Conservation (phyloP, 2,329 filamentous ascomycete species). For the Arthrobotrys megalospora region DNA sequence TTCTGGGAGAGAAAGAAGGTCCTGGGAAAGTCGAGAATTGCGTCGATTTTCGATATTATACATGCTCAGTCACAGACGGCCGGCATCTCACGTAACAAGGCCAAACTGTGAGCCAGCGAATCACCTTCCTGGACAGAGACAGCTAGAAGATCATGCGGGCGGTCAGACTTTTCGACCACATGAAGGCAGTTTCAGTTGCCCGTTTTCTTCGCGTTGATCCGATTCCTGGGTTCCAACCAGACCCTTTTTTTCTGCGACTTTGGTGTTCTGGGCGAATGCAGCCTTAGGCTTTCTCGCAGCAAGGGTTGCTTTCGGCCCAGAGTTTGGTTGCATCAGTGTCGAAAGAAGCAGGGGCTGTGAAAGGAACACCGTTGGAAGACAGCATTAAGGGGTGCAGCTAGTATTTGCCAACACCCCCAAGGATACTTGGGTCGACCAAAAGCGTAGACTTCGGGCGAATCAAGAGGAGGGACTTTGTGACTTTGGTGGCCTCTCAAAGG, state of each 20-base stretch:
- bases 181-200: slow-evolving; percentile 52
- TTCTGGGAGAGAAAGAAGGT: slow-evolving; percentile 2
- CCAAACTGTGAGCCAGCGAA: slow-evolving; percentile 25
- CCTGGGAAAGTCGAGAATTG: slow-evolving; percentile 17
- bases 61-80: slow-evolving; percentile 15
- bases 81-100: slow-evolving; percentile 16
- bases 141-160: slow-evolving; percentile 37
- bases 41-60: slow-evolving; percentile 14
- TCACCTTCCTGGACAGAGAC: slow-evolving; percentile 45
- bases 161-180: slow-evolving; percentile 34
- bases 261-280: slow-evolving; percentile 25
- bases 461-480: slow-evolving; percentile 5
- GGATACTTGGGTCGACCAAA: slow-evolving; percentile 47
- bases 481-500: neutral
- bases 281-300: slow-evolving; percentile 35
- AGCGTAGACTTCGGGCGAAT: slow-evolving; percentile 37
- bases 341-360: slow-evolving; percentile 38
- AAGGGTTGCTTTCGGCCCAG: slow-evolving; percentile 25
- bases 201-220: slow-evolving; percentile 21
- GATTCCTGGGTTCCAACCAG: slow-evolving; percentile 23
- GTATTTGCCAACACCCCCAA: slow-evolving; percentile 34
- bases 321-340: slow-evolving; percentile 26
- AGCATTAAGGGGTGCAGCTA: slow-evolving; percentile 50
- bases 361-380: slow-evolving; percentile 41
- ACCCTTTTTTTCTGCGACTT: slow-evolving; percentile 24